Evolutionary conservation across 1,284 basidiomycete species (phyloP), one percentile per base, ranked within the genome.

Genomic region (Xerocomus minutiporus): DNA sequence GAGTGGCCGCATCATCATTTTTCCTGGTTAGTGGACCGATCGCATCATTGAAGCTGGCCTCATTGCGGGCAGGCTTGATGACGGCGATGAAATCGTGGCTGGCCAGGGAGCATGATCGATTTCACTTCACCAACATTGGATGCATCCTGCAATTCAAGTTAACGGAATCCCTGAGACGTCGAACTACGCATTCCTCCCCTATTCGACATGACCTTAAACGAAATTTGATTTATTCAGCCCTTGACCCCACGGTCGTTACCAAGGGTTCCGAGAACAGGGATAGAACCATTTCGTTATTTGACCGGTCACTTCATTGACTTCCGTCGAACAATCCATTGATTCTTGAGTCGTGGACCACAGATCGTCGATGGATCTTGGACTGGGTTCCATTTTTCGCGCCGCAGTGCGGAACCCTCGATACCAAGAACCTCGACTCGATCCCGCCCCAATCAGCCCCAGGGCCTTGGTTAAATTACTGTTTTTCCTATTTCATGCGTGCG

Each of bases 241-340:
- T 87, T 52, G 75, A 84, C 62, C 76, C 79, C 47, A 58, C 54
- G 31, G 76, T 81, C 48, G 73, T 86, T 62, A 77, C 79, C 8
- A 60, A 63, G 25, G 77, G 75, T 54, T 82, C 84, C 62, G 72
- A 73, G 42, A 79, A 48, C 60, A 81, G 57, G 82, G 79, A 55
- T 75, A 77, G 59, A 59, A 71, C 59, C 67, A 68, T 25, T 74
- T 75, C 11, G 65, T 70, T 23, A 72, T 68, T 20, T 60, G 78
- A 80, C 83, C 29, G 66, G 78, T 81, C 49, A 64, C 80, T 5
- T 84, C 82, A 11, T 64, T 80, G 49, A 86, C 84, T 15, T 20
- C 82, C 80, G 41, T 73, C 71, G 39, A 86, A 88, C 74, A 87
- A 88, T 72, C 83, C 70, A 85, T 86, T 74, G 84, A 86, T 84